These are phyloP conservation scores for Clohesyomyces aquaticus DNA, from an alignment of 495 filamentous ascomycete species.

Conservation along the genomic window DNA sequence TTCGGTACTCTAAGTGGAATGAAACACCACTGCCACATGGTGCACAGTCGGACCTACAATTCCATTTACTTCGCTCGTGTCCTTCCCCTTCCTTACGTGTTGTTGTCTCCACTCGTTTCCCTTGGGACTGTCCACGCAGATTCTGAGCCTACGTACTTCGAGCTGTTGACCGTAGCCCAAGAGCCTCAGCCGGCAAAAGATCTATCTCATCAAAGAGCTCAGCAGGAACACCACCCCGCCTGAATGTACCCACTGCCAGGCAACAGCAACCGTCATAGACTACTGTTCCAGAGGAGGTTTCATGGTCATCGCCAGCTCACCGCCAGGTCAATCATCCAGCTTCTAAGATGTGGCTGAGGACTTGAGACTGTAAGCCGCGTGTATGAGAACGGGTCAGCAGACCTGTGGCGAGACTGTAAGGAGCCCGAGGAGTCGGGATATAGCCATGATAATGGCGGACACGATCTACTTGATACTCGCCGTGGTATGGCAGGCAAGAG, in stretches of 20 bases:
- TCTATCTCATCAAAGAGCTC: too few species aligned
- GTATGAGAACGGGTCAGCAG: conserved; percentile 17
- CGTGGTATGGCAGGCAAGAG: background rate
- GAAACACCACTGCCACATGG: too few species aligned
- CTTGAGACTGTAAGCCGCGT: background rate
- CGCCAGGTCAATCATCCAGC: background rate
- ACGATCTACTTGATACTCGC: conserved; percentile 11
- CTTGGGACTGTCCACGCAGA: too few species aligned
- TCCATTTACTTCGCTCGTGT: too few species aligned
- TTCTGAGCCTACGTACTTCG: too few species aligned
- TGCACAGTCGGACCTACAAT: too few species aligned
- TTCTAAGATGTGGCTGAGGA: background rate
- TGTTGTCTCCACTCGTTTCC: too few species aligned
- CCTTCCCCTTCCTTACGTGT: too few species aligned
- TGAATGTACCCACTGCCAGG: background rate
- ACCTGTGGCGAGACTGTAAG: conserved; percentile 7
- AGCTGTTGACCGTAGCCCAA: too few species aligned
- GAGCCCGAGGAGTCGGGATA: background rate
- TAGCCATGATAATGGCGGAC: background rate
- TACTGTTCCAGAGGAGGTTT: background rate
- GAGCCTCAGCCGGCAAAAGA: too few species aligned
- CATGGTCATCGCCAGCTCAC: background rate
- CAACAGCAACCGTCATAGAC: background rate
- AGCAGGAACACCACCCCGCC: background rate
- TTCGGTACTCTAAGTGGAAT: too few species aligned